Base-by-base conservation (phyloP, 1,284 basidiomycete genomes). In the Ustilago sp. region DNA sequence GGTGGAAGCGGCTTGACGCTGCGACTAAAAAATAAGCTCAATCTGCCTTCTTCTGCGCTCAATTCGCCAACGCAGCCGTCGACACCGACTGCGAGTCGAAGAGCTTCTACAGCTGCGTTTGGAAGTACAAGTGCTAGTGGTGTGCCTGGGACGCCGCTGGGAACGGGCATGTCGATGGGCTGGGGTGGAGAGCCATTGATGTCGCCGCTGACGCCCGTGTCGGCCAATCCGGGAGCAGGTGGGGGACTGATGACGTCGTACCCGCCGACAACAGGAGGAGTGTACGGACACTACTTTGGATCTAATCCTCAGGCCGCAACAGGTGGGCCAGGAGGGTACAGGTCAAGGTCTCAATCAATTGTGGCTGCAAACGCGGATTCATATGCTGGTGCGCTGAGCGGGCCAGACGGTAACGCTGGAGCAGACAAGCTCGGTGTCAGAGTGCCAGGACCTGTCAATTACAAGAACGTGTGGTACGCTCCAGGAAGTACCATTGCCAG, bases 381-480 rank as follows among this genome's bases (percentile, higher is more conserved):
- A 31, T 61, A 63, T 13, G 54, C 31, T 6, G 62, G 31, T 23
- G 54, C 48, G 8, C 31, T 45, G 32, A 52, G 28, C 9, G 51
- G 32, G 11, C 63, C 34, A 1, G 55, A 47, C 8, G 57, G 34
- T 12, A 45, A 23, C 32, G 55, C 31, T 23, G 64, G 58, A 9
- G 6, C 35, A 11, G 74, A 71, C 15, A 57, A 61, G 58, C 63
- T 72, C 9, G 69, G 62, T 2, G 53, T 68, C n/a, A 48, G 74
- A 19, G 52, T 77, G 41, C 80, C 77, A 2, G 72, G 72, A 4
- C 60, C 74, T 9, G 74, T 81, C 19, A 79, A 81, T 48, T 81
- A 81, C 68, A 81, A 81, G 50, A 68, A 74, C 19, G 68, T 74
- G 1, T 81, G 80, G 80, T 81, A 81, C 38, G 64, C 80, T 13